Evolutionary conservation across 2,329 filamentous ascomycete species (phyloP), one percentile per base, ranked within the genome.

Genomic region (Aspergillus persii): DNA sequence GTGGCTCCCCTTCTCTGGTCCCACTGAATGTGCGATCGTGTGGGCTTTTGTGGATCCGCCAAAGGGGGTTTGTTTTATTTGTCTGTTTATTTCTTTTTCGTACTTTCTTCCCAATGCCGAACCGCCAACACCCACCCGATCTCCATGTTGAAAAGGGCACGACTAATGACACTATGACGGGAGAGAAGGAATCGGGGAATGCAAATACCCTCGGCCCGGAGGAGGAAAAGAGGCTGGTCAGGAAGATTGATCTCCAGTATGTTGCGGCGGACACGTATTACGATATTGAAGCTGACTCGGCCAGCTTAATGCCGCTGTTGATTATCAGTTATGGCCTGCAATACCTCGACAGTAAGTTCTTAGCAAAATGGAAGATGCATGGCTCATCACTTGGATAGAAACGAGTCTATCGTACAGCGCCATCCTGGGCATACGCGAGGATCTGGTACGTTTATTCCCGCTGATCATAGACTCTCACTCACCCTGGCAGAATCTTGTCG

Each of bases 311-410:
- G 61, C 66, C 66, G 4, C 50, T 66, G 11, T 50, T 67, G 6
- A 63, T 61, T 8, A 44, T 64, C 33, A 61, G 59, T 11, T 67
- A 66, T 26, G 59, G 61, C 11, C 59, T 68, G 15, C 72, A 75
- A 48, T 72, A 67, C 33, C 62, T 73, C 12, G 72, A 75, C 62
- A 75, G 61, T 63, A 57, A 47, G 57, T 8, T 27, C 5, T 18
- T 8, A 29, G 3, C 4, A n/a, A 7, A 9, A 33, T 12, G 7
- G 8, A 3, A 27, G 29, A 2, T 27, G 4, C 23, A 7, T 41
- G 36, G 11, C 44, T 54, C 15, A 54, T 33, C 36, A 15, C 18
- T 29, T 36, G 9, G 18, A 36, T n/a, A 63, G 61, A 64, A 29
- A 64, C 63, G 12, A 64, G 61, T 50, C 46, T 64, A 15, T 50